Conservation (phyloP, 345 rosid species). For the Aquilaria malaccensis region DNA sequence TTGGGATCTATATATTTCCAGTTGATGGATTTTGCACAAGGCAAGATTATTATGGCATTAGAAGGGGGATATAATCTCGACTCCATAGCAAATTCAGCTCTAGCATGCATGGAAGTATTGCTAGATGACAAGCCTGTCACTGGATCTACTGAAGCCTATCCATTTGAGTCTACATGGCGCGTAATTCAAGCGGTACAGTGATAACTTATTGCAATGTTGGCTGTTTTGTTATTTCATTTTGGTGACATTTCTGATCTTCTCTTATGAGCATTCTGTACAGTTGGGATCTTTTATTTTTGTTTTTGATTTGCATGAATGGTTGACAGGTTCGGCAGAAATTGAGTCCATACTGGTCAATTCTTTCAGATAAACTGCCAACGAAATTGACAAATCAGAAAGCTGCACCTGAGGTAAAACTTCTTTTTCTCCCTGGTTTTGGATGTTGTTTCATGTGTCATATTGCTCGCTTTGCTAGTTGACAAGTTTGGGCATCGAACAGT, state of each 20-base stretch:
- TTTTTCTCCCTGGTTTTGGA: constrained; percentile 4
- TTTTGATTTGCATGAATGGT: constrained; percentile 14
- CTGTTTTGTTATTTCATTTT: neutral
- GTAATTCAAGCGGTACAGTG: constrained; percentile 62
- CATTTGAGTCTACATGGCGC: constrained; percentile 87
- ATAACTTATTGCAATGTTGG: constrained; percentile 1
- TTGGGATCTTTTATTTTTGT: constrained; percentile 4
- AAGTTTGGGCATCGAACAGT: no score
- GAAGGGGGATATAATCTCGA: constrained; percentile 95
- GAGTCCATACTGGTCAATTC: constrained; percentile 62
- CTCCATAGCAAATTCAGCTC: constrained; percentile 75
- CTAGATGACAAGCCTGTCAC: constrained; percentile 44
- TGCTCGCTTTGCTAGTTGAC: no score
- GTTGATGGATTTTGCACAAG: constrained; percentile 83
- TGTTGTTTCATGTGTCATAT: neutral
- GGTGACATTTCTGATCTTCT: neutral
- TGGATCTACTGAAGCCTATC: constrained; percentile 63
- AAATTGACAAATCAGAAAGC: constrained; percentile 45
- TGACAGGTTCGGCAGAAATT: constrained; percentile 63
- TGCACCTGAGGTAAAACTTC: constrained; percentile 29
- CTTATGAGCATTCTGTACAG: neutral
- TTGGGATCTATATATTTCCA: constrained; percentile 16
- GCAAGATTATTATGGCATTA: constrained; percentile 76
- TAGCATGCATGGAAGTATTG: constrained; percentile 83
- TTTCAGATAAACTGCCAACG: constrained; percentile 56